Evolutionary conservation across 345 rosid species (phyloP).

Genomic region (Boechera divaricarpa): DNA sequence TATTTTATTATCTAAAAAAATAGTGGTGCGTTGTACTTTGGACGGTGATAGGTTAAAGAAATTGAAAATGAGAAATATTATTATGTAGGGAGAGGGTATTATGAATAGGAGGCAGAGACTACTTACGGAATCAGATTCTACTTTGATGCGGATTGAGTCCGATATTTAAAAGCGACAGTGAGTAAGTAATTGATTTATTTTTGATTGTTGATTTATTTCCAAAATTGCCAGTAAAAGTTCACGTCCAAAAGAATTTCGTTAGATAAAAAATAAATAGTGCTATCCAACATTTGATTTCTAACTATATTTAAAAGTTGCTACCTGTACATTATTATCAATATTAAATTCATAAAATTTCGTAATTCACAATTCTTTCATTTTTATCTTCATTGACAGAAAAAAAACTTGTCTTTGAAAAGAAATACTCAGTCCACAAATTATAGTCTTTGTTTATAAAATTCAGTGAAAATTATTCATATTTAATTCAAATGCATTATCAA

Average conservation of each 20-base stretch:
- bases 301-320: not conserved
- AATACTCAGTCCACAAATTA: not conserved
- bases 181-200: conserved; percentile 14
- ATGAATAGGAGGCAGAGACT: conserved; percentile 19
- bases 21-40: conserved; percentile 38
- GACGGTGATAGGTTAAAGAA: not conserved
- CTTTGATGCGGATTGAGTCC: conserved; percentile 30
- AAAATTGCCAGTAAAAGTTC: conserved; percentile 1
- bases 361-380: not conserved
- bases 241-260: not conserved
- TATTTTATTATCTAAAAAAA: not conserved
- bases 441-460: not conserved
- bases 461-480: not conserved
- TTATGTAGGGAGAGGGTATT: conserved; percentile 11
- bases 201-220: conserved; percentile 24
- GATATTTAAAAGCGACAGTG: conserved; percentile 16
- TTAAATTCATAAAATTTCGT: not conserved
- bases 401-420: not conserved
- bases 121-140: conserved; percentile 45
- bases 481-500: not conserved
- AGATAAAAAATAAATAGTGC: conserved; percentile 21
- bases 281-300: conserved; percentile 24
- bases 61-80: not conserved
- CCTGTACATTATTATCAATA: not conserved
- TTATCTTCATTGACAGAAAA: not conserved